Evolutionary conservation across 345 rosid genomes (phyloP).

Genomic region (Triadica sebifera): DNA sequence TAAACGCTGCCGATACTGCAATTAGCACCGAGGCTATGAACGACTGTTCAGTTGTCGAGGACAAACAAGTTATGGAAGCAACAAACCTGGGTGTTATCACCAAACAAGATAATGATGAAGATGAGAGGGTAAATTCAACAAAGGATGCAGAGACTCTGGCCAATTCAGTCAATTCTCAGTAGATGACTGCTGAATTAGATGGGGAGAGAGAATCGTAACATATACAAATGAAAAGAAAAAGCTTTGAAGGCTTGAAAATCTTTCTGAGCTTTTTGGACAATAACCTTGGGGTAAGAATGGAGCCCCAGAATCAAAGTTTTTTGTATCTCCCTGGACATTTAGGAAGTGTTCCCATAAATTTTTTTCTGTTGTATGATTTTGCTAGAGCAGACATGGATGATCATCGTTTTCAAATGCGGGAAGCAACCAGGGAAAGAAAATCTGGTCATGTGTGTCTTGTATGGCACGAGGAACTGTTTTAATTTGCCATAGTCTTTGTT

Average conservation of each 20-base stretch:
- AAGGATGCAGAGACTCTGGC: conserved; percentile 16
- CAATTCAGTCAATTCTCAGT: neutral
- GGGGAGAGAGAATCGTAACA: neutral
- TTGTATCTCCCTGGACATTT: neutral
- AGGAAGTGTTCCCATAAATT: neutral
- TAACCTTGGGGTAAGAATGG: neutral
- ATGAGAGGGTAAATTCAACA: conserved; percentile 9
- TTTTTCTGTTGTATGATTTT: conserved; percentile 11
- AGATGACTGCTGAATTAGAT: neutral
- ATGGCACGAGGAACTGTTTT: conserved; percentile 11
- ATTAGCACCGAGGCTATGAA: conserved; percentile 11
- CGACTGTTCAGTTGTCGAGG: conserved; percentile 1
- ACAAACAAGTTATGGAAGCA: conserved; percentile 14
- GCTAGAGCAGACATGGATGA: conserved; percentile 8
- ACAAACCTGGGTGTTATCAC: conserved; percentile 5
- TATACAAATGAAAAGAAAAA: neutral
- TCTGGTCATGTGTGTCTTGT: neutral
- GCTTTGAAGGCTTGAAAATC: neutral
- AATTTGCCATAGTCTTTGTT: neutral
- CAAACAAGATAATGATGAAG: conserved; percentile 13
- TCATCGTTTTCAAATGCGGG: conserved; percentile 5
- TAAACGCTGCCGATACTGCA: conserved; percentile 14
- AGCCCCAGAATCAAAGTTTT: neutral
- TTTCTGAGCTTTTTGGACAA: neutral
- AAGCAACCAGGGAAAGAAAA: neutral